Base-by-base conservation (phyloP, 139 green algal species). In the Tetraselmis striata region DNA sequence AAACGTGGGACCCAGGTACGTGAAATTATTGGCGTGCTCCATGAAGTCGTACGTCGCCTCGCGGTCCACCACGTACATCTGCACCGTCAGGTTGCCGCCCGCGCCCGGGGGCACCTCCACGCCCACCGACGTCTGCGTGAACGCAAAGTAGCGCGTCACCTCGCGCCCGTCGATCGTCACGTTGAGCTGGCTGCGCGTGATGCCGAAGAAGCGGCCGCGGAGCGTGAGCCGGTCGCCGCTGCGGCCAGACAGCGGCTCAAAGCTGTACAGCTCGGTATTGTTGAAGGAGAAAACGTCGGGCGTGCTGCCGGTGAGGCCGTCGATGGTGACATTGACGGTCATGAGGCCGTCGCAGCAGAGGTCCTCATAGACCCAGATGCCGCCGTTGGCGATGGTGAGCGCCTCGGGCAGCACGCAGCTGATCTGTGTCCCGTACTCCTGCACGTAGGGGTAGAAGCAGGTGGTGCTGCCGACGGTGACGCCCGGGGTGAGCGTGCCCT, bases 341-440 rank as follows among this genome's bases (percentile, higher is more conserved):
- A 67, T 82, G 23, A 80, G 27, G 18, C 80, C 80, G 29, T 84
- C 80, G 28, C 80, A 32, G 58, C 28, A 32, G 2, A 84, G 59
- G 30, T 84, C 80, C n/a, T 29, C 31, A 18, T 30, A 25, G 59
- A 45, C n/a, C 24, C 31, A 84, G 2, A 67, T 30, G 75, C 75
- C 75, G 28, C 81, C 81, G 74, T 84, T 84, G 25, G 75, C 76
- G 32, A 45, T 84, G 28, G 25, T 82, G 78, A 75, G 78, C 78
- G 32, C 58, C 58, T 82, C 28, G 78, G 31, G 45, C 45, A 67
- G 23, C 23, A 75, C 30, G 31, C 78, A 82, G 18, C 24, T 82
- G 31, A 82, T 74, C 31, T 11, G 24, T 2, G 31, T 76, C 18
- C 26, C 78, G n/a, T 32, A 30, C 22, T 29, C 31, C 2, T 11